Conservation (phyloP, 2,329 filamentous ascomycete genomes). For the Penicillium psychrosexuale region DNA sequence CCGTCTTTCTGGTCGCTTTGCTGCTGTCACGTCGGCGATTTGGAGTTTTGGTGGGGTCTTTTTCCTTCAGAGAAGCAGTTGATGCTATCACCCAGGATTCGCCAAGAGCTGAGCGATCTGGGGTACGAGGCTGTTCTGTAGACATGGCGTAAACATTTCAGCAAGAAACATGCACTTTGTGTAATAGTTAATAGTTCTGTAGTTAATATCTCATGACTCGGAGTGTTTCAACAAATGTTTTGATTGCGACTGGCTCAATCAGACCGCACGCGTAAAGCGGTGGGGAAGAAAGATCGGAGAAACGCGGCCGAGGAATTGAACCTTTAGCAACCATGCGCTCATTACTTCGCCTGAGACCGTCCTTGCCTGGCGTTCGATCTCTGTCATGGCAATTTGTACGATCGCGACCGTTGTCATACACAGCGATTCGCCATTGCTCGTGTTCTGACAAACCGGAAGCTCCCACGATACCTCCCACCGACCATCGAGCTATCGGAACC, state of each 20-base stretch:
- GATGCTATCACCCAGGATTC: slow-evolving; percentile 41
- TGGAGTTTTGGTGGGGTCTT: slow-evolving; percentile 4
- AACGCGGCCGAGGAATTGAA: slow-evolving; percentile 5
- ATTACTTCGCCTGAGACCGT: slow-evolving; percentile 18
- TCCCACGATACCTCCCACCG: slow-evolving; percentile 38
- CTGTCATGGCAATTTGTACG: slow-evolving; percentile 3
- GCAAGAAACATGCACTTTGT: not conserved
- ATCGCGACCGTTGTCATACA: slow-evolving; percentile 18
- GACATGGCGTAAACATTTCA: slow-evolving; percentile 22
- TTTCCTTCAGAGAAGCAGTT: slow-evolving; percentile 14
- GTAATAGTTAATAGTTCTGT: not conserved
- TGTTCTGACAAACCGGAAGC: slow-evolving; percentile 24
- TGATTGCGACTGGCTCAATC: not conserved
- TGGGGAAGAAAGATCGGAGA: slow-evolving; percentile 20
- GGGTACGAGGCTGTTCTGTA: slow-evolving; percentile 9
- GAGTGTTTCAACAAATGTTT: not conserved
- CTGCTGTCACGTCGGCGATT: not conserved
- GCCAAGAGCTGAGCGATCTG: slow-evolving; percentile 26
- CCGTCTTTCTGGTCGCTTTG: slow-evolving; percentile 8
- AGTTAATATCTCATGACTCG: not conserved
- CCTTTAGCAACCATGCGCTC: slow-evolving; percentile 24
- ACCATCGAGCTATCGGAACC: slow-evolving; percentile 52
- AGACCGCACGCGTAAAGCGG: slow-evolving; percentile 17
- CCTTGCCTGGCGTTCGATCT: slow-evolving; percentile 1
- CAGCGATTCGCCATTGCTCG: slow-evolving; percentile 19